Evolutionary conservation across 2,329 filamentous ascomycete species (phyloP).

Genomic region (Zymoseptoria passerinii): DNA sequence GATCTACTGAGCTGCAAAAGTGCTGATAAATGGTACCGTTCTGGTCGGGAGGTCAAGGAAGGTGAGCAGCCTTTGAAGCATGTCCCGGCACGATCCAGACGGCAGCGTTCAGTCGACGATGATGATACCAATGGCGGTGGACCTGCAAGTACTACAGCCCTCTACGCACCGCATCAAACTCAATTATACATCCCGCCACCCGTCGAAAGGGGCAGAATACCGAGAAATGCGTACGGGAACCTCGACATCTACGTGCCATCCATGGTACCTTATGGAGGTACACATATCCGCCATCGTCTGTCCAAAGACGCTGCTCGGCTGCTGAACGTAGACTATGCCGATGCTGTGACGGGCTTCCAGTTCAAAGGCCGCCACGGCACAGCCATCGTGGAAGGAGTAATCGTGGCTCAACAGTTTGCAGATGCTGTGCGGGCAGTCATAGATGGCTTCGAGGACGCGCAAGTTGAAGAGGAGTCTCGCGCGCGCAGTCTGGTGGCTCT

Average conservation of each 20-base stretch:
- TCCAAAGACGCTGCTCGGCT: conserved; percentile 65
- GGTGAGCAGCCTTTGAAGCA: conserved; percentile 78
- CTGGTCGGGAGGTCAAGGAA: conserved; percentile 69
- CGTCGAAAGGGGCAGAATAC: conserved; percentile 62
- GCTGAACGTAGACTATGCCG: conserved; percentile 75
- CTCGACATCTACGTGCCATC: conserved; percentile 55
- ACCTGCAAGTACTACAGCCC: conserved; percentile 45
- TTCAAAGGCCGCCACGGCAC: conserved; percentile 83
- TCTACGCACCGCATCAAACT: conserved; percentile 56
- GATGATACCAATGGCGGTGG: conserved; percentile 32
- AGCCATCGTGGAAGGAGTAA: conserved; percentile 67
- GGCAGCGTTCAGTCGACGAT: conserved; percentile 13
- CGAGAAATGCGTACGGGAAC: conserved; percentile 54
- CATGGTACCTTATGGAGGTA: conserved; percentile 55
- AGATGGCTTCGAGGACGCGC: conserved; percentile 57
- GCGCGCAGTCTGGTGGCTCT: conserved; percentile 43
- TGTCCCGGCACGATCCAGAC: conserved; percentile 29
- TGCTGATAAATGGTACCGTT: conserved; percentile 81
- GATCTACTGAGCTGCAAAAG: conserved; percentile 74
- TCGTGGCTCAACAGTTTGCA: conserved; percentile 63
- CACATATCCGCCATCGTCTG: conserved; percentile 48
- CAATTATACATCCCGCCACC: conserved; percentile 67
- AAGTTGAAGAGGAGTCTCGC: conserved; percentile 54
- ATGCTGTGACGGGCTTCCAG: conserved; percentile 81
- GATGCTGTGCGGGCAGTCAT: conserved; percentile 67